phyloP scores from a whole-genome alignment of 1,284 basidiomycete genomes.

The Malassezia sp. region DNA sequence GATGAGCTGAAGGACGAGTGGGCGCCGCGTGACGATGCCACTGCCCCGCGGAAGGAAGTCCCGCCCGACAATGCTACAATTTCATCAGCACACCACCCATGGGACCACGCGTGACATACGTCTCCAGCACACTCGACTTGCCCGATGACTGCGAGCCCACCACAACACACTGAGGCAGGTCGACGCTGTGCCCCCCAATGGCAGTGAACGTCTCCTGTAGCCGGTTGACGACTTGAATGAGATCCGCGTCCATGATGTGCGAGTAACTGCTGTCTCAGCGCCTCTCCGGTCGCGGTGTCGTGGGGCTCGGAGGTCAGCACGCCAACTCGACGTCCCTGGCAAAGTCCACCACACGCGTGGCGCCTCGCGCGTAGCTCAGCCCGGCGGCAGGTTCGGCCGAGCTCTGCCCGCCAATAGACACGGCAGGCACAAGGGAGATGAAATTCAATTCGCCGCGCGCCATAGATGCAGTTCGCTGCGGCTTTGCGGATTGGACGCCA shows the following conservation, averaged over 20 bases:
- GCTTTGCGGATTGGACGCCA: too few species aligned
- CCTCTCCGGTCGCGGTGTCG: too few species aligned
- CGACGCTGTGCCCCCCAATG: slow-evolving; percentile 52
- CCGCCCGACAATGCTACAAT: slow-evolving; percentile 75
- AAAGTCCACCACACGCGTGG: too few species aligned
- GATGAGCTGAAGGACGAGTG: slow-evolving; percentile 91
- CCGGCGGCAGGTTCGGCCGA: too few species aligned
- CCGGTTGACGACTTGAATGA: slow-evolving; percentile 89
- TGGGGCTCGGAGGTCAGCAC: too few species aligned
- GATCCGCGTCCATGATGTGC: slow-evolving; percentile 56
- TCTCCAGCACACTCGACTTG: slow-evolving; percentile 92
- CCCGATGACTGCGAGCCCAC: slow-evolving; percentile 96
- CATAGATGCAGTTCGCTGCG: too few species aligned
- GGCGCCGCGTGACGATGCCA: slow-evolving; percentile 97
- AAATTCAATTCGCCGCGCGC: too few species aligned
- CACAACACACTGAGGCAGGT: slow-evolving; percentile 60
- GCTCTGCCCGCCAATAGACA: too few species aligned
- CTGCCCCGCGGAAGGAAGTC: slow-evolving; percentile 97
- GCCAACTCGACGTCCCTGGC: too few species aligned
- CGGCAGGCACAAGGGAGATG: too few species aligned
- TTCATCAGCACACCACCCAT: neutral
- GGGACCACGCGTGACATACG: slow-evolving; percentile 48
- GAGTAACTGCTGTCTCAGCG: too few species aligned
- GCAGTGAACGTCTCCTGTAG: slow-evolving; percentile 57
- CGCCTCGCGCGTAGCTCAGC: too few species aligned